These are phyloP conservation scores for Dillenia suffruticosa DNA, from an alignment of 164 flowering plant genomes.

Conservation along the genomic window DNA sequence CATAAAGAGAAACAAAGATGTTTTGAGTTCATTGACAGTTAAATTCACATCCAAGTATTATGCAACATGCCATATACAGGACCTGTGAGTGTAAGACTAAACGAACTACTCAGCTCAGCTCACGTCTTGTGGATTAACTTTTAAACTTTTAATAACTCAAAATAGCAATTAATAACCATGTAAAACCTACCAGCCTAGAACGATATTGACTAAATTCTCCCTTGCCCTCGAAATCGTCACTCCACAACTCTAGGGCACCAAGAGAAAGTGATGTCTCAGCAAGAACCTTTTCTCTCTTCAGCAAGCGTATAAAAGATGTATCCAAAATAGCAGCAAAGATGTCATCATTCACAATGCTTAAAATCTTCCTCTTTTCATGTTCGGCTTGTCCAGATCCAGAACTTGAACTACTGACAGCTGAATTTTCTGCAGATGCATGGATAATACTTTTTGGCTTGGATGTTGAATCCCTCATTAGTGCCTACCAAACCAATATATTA, in stretches of 20 bases:
- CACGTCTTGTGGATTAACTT: too few species aligned
- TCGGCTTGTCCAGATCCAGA: slow-evolving; percentile 41
- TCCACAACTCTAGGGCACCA: slow-evolving; percentile 86
- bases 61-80: too few species aligned
- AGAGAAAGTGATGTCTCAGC: slow-evolving; percentile 34
- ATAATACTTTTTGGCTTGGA: slow-evolving; percentile 60
- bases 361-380: slow-evolving; percentile 47
- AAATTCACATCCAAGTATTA: too few species aligned
- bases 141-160: too few species aligned
- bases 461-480: slow-evolving; percentile 62
- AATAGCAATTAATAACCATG: neutral
- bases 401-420: slow-evolving; percentile 15
- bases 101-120: too few species aligned
- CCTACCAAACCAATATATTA: slow-evolving; percentile 32
- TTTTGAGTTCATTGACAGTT: too few species aligned
- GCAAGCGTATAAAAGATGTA: slow-evolving; percentile 65
- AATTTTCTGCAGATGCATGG: slow-evolving; percentile 37
- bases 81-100: too few species aligned
- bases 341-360: slow-evolving; percentile 56
- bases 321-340: slow-evolving; percentile 63
- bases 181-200: slow-evolving; percentile 68
- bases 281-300: slow-evolving; percentile 65
- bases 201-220: slow-evolving; percentile 89
- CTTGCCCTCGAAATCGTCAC: slow-evolving; percentile 86
- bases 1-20: too few species aligned